These are phyloP conservation scores for Lepidium didymum DNA, from an alignment of 345 rosid species.

Conservation along the genomic window DNA sequence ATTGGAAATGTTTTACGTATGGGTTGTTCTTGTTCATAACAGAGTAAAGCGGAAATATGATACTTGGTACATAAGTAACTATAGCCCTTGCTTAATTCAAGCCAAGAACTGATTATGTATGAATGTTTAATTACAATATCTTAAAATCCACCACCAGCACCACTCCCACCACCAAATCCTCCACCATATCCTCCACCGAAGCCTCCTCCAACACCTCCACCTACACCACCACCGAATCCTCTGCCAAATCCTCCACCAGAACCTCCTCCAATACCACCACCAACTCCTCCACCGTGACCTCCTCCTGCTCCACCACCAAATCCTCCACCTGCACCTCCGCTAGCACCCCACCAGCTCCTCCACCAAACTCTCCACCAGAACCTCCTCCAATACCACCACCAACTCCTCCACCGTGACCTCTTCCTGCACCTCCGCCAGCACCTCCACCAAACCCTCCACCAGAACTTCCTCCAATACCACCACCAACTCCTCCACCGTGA, in stretches of 20 bases:
- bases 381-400: constrained; percentile 25
- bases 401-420: constrained; percentile 1
- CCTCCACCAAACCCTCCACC: constrained; percentile 20
- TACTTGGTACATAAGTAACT: constrained; percentile 18
- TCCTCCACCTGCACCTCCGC: constrained; percentile 17
- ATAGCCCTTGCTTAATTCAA: constrained; percentile 15
- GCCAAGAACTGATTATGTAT: neutral
- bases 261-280: constrained; percentile 2
- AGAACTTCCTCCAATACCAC: neutral
- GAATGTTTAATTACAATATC: neutral
- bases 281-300: constrained; percentile 17
- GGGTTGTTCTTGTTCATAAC: neutral
- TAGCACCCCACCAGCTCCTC: constrained; percentile 2
- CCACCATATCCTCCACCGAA: constrained; percentile 18
- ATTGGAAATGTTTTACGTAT: neutral
- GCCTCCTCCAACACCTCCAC: constrained; percentile 16
- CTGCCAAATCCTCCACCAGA: constrained; percentile 5
- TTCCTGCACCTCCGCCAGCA: constrained; percentile 2
- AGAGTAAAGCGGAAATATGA: neutral
- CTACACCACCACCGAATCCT: constrained; percentile 14
- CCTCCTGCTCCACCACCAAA: neutral
- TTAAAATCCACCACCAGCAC: constrained; percentile 22
- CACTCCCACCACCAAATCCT: constrained; percentile 21
- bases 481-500: constrained; percentile 12
- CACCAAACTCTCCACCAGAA: constrained; percentile 10